A percentile compares a stretch with the other conserved stretches of the same genome.
Conservation (phyloP, 306 rosid genomes). For the Prunus mira region DNA sequence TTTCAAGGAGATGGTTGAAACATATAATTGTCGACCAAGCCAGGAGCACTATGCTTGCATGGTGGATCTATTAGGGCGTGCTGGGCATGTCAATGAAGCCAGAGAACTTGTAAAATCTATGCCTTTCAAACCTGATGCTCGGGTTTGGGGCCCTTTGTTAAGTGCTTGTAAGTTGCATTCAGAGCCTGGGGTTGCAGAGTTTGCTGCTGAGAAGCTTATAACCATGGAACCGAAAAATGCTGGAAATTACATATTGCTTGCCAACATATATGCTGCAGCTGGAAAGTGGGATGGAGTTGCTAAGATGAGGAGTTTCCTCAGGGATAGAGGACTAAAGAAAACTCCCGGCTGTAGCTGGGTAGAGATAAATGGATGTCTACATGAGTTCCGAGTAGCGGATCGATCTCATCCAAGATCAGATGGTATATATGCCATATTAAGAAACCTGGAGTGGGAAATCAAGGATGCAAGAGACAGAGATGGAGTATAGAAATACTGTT, state of each 20-base stretch:
- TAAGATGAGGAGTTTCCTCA: constrained; percentile 62
- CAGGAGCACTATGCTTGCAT: constrained; percentile 74
- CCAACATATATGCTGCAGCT: constrained; percentile 79
- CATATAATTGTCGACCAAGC: constrained; percentile 49
- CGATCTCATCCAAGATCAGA: constrained; percentile 54
- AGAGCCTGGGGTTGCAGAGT: constrained; percentile 51
- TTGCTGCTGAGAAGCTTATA: constrained; percentile 72
- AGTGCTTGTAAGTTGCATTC: constrained; percentile 69
- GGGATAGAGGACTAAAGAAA: constrained; percentile 66
- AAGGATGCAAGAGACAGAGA: constrained; percentile 24
- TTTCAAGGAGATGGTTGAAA: constrained; percentile 67
- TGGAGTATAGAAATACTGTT: constrained; percentile 4
- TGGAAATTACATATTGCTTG: constrained; percentile 69
- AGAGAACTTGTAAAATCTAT: constrained; percentile 46
- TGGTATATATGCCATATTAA: constrained; percentile 47
- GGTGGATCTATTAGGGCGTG: constrained; percentile 73
- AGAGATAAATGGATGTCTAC: constrained; percentile 54
- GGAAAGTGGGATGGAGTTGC: constrained; percentile 79
- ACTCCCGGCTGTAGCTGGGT: constrained; percentile 77
- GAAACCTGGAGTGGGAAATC: constrained; percentile 53
- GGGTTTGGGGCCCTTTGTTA: constrained; percentile 73
- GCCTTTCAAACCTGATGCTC: constrained; percentile 62
- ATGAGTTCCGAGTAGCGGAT: constrained; percentile 76
- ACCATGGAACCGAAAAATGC: constrained; percentile 69
- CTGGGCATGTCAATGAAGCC: constrained; percentile 65